Base-by-base conservation (phyloP, 306 rosid species). In the Prinsepia uniflora region DNA sequence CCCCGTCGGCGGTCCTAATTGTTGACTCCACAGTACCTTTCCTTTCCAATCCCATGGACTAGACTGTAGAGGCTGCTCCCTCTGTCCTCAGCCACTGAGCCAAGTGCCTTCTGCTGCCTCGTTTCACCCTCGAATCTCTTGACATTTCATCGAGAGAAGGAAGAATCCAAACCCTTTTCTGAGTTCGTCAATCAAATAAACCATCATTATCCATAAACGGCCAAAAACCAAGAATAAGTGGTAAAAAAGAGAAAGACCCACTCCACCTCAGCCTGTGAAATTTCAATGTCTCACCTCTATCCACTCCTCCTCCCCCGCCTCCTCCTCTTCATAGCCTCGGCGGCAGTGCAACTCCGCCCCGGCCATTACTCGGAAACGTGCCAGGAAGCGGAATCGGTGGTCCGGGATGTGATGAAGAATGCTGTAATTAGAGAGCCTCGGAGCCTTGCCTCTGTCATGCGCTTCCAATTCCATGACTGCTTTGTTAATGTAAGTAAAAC, bases 381-480 rank as follows among this genome's bases (percentile, higher is more conserved):
- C 65, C 92, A 96, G 3, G 12, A 75, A 2, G 96, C 95, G 0
- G 92, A 94, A 71, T 14, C 10, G 9, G 34, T 89, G 46, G 92
- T 86, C 68, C 79, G 90, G 47, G 70, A 78, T 10, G 90, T 84
- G 67, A 90, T 94, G 96, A 76, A 72, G 17, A 89, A 70, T 41
- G 90, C 96, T 17, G 65, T 86, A 17, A 4, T 75, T 14, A 70
- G 83, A 72, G 97, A 90, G 70, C 84, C 96, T 3, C 78, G 96
- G 20, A 87, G 97, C 24, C 81, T 86, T 24, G 98, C 98, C 72
- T 94, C 97, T 0, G 95, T 94, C 40, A 90, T 94, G 98, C 87
- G 97, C 19, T 78, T 94, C 68, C 95, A 94, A 53, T 94, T 89
- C 65, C 95, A 94, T 41, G 98, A 90, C 52, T 94, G 98, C 89